phyloP scores from a whole-genome alignment of 352 stramenopile species.

The Phytophthora palmivora region DNA sequence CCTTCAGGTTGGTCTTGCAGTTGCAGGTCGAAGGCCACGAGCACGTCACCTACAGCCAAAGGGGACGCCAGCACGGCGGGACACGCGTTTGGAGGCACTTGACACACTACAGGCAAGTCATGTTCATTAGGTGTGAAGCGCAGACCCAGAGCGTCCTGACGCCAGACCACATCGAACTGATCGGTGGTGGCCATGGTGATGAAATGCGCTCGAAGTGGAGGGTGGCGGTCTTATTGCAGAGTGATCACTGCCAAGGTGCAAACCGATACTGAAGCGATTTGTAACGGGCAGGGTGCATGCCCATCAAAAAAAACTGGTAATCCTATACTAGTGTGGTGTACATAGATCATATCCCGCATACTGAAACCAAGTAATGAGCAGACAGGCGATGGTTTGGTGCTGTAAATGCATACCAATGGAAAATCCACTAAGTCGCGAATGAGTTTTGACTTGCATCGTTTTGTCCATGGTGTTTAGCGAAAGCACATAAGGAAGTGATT shows the following conservation, averaged over 20 bases:
- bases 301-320: slow-evolving; percentile 14
- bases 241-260: slow-evolving; percentile 17
- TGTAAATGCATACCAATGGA: slow-evolving; percentile 13
- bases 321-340: slow-evolving; percentile 13
- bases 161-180: slow-evolving; percentile 71
- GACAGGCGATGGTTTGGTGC: slow-evolving; percentile 18
- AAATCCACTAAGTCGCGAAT: slow-evolving; percentile 32
- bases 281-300: slow-evolving; percentile 28
- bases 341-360: slow-evolving; percentile 16
- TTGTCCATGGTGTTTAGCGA: slow-evolving; percentile 6
- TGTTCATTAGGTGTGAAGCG: slow-evolving; percentile 80
- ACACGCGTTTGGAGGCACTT: slow-evolving; percentile 58
- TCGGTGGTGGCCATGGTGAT: slow-evolving; percentile 4
- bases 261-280: slow-evolving; percentile 24
- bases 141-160: slow-evolving; percentile 57
- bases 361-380: slow-evolving; percentile 11
- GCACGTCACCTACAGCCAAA: slow-evolving; percentile 66
- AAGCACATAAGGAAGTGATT: slow-evolving; percentile 8
- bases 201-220: neutral
- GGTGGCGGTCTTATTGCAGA: slow-evolving; percentile 25
- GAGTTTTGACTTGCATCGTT: slow-evolving; percentile 18
- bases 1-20: slow-evolving; percentile 22
- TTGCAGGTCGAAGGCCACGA: slow-evolving; percentile 64
- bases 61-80: slow-evolving; percentile 57
- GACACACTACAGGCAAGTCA: slow-evolving; percentile 74